Base-by-base conservation (phyloP, 192 early-diverging fungal genomes). In the Backusella tarrabulga region DNA sequence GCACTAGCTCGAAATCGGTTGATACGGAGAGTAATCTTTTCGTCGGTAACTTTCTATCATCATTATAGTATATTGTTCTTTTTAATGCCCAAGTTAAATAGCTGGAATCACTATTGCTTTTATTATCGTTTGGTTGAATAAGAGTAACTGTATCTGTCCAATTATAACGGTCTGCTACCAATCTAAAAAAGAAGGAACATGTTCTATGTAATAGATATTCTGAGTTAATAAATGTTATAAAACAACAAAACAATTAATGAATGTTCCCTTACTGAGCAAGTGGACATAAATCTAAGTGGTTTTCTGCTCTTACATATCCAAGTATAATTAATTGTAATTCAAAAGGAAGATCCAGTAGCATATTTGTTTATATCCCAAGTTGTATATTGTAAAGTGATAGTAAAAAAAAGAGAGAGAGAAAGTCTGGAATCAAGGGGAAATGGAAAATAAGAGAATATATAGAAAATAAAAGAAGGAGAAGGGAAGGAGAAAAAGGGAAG, bases 311-410 rank as follows among this genome's bases (percentile, higher is more conserved):
- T 23, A 75, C 8, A 44, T 67, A 23, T n/a, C 67, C 34, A 67
- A 75, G n/a, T 17, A 75, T 68, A 9, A 66, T 34, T n/a, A 75
- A 44, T 42, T 67, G 74, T 19, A 75, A 34, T 50, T 75, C 74
- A 23, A 38, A 67, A n/a, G 74, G 74, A 68, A 75, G 42, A 1
- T 66, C 23, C 17, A 68, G 5, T 50, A 72, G 8, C 68, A 68
- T 35, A 26, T 6, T 19, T 68, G 14, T 32, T 19, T 17, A 34
- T 68, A n/a, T 17, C 34, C 23, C 14, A 67, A 67, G 32, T 14
- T 32, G 32, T 70, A 23, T 38, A 75, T 72, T 44, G 2, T 26
- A 72, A 42, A 5, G 26, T 32, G 3, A 74, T 19, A 19, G 56
- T 35, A 63, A 63, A 54, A 8, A 60, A 56, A 32, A 32, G 29